Conservation (phyloP, 2,329 filamentous ascomycete species). For the Colletotrichum salicis region DNA sequence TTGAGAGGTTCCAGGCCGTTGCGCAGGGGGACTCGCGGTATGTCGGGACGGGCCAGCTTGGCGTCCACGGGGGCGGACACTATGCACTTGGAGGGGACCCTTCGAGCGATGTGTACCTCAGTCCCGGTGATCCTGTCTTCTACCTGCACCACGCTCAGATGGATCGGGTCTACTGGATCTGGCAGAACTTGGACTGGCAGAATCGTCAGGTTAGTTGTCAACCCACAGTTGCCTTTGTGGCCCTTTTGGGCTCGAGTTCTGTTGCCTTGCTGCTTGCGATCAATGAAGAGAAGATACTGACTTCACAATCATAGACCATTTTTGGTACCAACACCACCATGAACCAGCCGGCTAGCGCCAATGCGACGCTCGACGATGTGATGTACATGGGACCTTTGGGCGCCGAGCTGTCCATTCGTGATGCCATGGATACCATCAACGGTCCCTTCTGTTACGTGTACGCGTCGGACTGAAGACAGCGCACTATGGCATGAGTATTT, state of each 20-base stretch:
- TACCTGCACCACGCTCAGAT: conserved; percentile 58
- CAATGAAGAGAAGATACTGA: neutral
- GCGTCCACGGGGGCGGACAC: conserved; percentile 53
- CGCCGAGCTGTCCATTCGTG: conserved; percentile 44
- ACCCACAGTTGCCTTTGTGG: too few species aligned
- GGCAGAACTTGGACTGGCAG: conserved; percentile 57
- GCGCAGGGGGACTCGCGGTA: conserved; percentile 47
- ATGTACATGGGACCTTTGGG: conserved; percentile 47
- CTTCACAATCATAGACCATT: conserved; percentile 38
- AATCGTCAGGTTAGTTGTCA: conserved; percentile 43
- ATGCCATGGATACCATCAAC: conserved; percentile 52
- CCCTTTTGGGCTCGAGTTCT: neutral
- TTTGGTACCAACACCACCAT: conserved; percentile 54
- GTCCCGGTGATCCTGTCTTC: conserved; percentile 57
- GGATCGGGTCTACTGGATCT: conserved; percentile 58
- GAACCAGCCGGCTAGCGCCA: conserved; percentile 51
- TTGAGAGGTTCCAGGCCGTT: conserved; percentile 46
- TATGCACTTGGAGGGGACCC: conserved; percentile 57
- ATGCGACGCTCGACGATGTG: conserved; percentile 53
- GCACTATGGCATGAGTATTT: neutral
- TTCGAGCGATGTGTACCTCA: conserved; percentile 55
- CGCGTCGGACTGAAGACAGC: neutral
- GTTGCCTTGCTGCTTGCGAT: too few species aligned
- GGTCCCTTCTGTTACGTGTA: conserved; percentile 59
- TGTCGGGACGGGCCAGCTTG: conserved; percentile 43